Percentiles rank a stretch among this genome's conserved stretches.
Conservation (phyloP, 345 rosid genomes). For the Salix koriyanagi region DNA sequence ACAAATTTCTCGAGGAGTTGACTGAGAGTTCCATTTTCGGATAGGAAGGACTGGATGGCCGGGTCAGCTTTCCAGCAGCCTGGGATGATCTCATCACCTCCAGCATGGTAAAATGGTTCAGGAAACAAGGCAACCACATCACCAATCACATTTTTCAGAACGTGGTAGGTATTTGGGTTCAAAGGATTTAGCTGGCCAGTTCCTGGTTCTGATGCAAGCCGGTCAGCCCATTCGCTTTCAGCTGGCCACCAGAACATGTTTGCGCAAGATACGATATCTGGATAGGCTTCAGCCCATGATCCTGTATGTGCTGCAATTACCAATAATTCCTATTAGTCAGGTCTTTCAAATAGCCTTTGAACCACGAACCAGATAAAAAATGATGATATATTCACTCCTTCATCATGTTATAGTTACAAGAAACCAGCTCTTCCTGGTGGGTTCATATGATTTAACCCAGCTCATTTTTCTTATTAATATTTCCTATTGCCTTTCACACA, state of each 20-base stretch:
- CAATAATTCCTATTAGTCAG: background rate
- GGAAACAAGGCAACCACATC: conserved; percentile 55
- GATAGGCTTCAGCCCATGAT: conserved; percentile 84
- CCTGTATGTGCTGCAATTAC: conserved; percentile 56
- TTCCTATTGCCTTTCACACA: background rate
- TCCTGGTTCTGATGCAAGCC: conserved; percentile 77
- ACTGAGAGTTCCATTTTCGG: conserved; percentile 58
- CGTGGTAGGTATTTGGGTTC: conserved; percentile 63
- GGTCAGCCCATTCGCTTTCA: conserved; percentile 46
- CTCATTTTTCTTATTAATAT: background rate
- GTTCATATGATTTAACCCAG: background rate
- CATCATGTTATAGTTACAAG: background rate
- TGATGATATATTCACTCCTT: background rate
- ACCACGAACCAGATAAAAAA: background rate
- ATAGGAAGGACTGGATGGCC: conserved; percentile 47
- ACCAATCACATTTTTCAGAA: conserved; percentile 52
- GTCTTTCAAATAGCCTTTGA: background rate
- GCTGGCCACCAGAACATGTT: conserved; percentile 90
- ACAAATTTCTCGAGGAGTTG: conserved; percentile 65
- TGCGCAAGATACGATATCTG: conserved; percentile 73
- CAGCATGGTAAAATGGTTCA: conserved; percentile 67
- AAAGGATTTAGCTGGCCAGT: conserved; percentile 85
- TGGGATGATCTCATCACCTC: conserved; percentile 69
- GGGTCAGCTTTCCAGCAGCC: conserved; percentile 85
- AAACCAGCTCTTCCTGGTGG: background rate